Base-by-base conservation (phyloP, 176 grass and related monocot genomes). In the Bolboschoenus planiculmis region DNA sequence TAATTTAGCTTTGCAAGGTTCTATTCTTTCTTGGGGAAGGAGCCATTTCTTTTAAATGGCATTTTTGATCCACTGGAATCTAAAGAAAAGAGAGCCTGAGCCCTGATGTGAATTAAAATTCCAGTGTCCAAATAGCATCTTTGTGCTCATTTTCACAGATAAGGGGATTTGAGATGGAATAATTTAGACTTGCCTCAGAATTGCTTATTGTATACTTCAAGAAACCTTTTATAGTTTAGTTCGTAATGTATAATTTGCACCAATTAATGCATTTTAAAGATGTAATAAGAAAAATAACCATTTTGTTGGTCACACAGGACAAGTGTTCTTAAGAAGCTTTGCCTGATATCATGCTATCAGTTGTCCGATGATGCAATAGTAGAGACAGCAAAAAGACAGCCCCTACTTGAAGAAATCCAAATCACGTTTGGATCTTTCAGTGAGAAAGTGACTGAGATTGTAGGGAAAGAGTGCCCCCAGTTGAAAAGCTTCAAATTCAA, bases 401-500 rank as follows among this genome's bases (percentile, higher is more conserved):
- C 80, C 11, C 55, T 76, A 43, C 81, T 87, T 35, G 88, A 90
- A 79, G 85, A 86, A 85, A 73, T 87, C 51, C 60, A 89, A 20
- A 86, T 61, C 71, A 86, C 80, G 14, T 26, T 72, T 43, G 73
- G 79, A 15, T 63, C 7, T 59, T 37, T 34, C 2, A 26, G 42
- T 20, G 40, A 65, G 10, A 16, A 6, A 7, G 81, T 87, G 27
- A 83, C 60, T 35, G 56, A 70, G 35, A 14, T 39, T 39, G 5
- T 90, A 13, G 84, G 85, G 2, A 16, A 7, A 18, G 85, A 80
- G 27, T 14, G 84, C 71, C 88, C 85, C 1, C 14, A 62, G 66
- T 24, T 89, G 56, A 89, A 86, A 46, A 47, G 50, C 66, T 77
- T 89, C 36, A 83, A 85, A 50, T 33, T 87, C 63, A 44, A 84